These are phyloP conservation scores for Alternaria ethzedia DNA, from an alignment of 2,329 filamentous ascomycete genomes.

Conservation along the genomic window DNA sequence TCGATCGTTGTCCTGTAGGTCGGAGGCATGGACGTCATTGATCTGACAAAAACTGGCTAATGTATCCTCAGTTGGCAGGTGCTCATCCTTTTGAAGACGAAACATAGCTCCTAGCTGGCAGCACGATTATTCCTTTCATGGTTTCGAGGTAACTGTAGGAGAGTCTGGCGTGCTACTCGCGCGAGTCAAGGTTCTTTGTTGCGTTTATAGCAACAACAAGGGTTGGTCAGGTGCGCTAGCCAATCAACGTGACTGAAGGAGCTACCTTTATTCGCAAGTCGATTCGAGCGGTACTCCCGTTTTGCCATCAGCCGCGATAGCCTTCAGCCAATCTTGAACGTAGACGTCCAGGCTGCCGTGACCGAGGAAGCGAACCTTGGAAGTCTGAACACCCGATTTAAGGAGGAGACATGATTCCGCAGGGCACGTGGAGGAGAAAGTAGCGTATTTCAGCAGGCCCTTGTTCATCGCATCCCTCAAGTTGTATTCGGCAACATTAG, in stretches of 20 bases:
- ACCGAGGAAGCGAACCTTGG: neutral
- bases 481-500: neutral
- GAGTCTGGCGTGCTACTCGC: neutral
- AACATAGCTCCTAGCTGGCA: neutral
- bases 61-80: neutral
- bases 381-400: neutral
- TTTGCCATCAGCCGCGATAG: neutral
- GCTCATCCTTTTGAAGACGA: neutral
- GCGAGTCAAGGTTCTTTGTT: neutral
- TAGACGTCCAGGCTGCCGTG: neutral
- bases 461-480: neutral
- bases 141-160: neutral
- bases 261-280: neutral
- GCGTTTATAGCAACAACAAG: constrained; percentile 1
- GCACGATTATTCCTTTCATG: neutral
- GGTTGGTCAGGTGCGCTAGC: neutral
- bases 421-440: neutral
- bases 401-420: neutral
- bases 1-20: neutral
- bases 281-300: neutral
- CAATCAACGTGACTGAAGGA: neutral
- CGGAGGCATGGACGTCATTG: neutral
- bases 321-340: neutral
- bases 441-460: neutral
- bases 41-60: neutral